phyloP scores from a whole-genome alignment of 2,329 filamentous ascomycete species.

The Scortechinia acanthostroma region DNA sequence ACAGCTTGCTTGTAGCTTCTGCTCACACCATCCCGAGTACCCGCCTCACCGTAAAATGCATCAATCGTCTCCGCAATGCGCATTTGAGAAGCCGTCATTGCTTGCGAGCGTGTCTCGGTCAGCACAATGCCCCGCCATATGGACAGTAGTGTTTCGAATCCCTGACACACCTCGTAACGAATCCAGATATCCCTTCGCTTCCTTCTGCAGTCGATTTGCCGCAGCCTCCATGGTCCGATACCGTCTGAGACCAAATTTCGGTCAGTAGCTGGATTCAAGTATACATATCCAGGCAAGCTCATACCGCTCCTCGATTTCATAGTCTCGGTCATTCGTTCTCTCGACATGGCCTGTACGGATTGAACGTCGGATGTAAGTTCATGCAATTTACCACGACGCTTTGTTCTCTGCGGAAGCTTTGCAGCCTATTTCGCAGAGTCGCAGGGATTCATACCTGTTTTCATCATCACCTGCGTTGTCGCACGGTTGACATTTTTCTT shows the following conservation, averaged over 20 bases:
- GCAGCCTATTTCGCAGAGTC: background rate
- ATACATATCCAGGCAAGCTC: background rate
- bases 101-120: constrained; percentile 30
- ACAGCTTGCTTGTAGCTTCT: constrained; percentile 97
- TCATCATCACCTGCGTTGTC: constrained; percentile 99
- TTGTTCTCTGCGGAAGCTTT: background rate
- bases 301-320: constrained; percentile 90
- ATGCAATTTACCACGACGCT: background rate
- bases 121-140: background rate
- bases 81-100: constrained; percentile 99
- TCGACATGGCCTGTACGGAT: constrained; percentile 80
- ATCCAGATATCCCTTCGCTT: constrained; percentile 96
- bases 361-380: too few species aligned
- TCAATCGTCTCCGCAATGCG: constrained; percentile 98
- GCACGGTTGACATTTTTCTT: constrained; percentile 98
- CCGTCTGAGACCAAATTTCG: constrained; percentile 53
- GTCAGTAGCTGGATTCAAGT: constrained; percentile 8
- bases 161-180: constrained; percentile 77
- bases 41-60: constrained; percentile 95
- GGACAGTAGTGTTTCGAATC: too few species aligned
- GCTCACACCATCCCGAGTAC: constrained; percentile 88
- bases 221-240: constrained; percentile 97
- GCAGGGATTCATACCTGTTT: constrained; percentile 57
- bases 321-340: constrained; percentile 96
- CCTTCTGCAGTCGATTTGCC: constrained; percentile 84